Percentiles rank a stretch among this genome's conserved stretches.
Conservation (phyloP, 83 land plant species). For the Picea abies region DNA sequence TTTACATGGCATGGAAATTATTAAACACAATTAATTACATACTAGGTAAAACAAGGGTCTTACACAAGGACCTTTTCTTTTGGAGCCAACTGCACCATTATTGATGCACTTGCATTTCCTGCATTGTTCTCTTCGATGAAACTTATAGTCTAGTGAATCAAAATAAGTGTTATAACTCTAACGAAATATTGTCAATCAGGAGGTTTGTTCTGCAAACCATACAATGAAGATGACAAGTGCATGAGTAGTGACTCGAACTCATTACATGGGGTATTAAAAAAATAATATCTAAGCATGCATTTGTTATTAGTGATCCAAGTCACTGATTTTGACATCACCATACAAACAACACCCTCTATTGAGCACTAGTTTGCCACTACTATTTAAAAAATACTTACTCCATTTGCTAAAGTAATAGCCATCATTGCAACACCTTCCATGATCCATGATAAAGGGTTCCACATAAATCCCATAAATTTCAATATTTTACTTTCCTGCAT, state of each 20-base stretch:
- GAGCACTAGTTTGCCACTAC: no score
- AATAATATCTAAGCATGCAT: background rate
- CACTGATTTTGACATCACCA: no score
- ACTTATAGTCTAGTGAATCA: constrained; percentile 70
- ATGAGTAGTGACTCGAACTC: background rate
- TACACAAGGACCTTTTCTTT: constrained; percentile 52
- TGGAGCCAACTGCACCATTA: constrained; percentile 70
- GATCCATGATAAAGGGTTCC: constrained; percentile 79
- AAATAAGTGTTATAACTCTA: constrained; percentile 49
- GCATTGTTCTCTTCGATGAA: constrained; percentile 74
- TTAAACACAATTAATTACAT: no score
- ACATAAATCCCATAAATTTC: constrained; percentile 72
- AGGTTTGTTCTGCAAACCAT: constrained; percentile 47
- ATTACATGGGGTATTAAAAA: background rate
- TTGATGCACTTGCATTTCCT: constrained; percentile 67
- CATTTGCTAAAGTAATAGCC: constrained; percentile 74
- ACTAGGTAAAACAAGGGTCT: no score
- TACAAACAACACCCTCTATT: no score
- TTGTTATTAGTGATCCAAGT: no score
- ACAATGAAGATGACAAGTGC: background rate
- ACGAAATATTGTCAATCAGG: constrained; percentile 77
- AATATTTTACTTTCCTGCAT: constrained; percentile 58
- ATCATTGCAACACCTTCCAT: constrained; percentile 77
- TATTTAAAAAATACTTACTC: constrained; percentile 15
- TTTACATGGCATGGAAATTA: no score